These are phyloP conservation scores for Fusarium bactridioides DNA, from an alignment of 2,329 filamentous ascomycete genomes.

Conservation along the genomic window DNA sequence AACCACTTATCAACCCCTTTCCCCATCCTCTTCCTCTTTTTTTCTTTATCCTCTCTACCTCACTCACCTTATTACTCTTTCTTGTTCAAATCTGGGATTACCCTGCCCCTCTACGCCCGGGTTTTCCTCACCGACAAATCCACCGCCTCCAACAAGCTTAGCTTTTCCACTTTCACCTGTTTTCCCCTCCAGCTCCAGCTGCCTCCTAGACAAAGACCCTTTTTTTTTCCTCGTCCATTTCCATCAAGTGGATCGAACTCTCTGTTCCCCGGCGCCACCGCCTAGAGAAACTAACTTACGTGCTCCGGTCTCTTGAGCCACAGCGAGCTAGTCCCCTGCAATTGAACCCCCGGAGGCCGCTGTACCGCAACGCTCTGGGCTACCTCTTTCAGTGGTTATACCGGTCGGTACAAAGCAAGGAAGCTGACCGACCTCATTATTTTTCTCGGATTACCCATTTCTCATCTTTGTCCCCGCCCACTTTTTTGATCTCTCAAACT, in stretches of 20 bases:
- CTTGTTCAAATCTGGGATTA: conserved; percentile 18
- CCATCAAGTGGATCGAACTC: conserved; percentile 7
- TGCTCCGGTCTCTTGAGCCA: conserved; percentile 17
- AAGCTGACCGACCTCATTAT: conserved; percentile 12
- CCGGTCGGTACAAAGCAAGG: conserved; percentile 7
- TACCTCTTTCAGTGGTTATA: conserved; percentile 19
- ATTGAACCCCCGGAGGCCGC: conserved; percentile 24
- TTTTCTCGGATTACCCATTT: conserved; percentile 4
- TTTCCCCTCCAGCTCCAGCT: conserved; percentile 1
- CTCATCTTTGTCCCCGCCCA: background rate
- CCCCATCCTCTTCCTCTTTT: background rate
- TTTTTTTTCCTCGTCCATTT: conserved; percentile 1
- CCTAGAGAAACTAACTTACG: background rate
- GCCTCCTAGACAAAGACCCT: background rate
- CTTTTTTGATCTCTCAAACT: conserved; percentile 11
- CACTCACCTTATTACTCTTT: background rate
- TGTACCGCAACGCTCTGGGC: conserved; percentile 22
- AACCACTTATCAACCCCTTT: conserved; percentile 1
- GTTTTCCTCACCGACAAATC: conserved; percentile 37
- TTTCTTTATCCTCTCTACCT: background rate
- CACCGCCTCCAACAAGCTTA: conserved; percentile 23
- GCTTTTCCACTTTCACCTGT: conserved; percentile 4
- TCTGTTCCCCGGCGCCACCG: conserved; percentile 33
- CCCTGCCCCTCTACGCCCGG: conserved; percentile 18
- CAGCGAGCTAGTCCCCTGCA: conserved; percentile 19